These are phyloP conservation scores for Fremontodendron californicum DNA, from an alignment of 345 rosid genomes.

Conservation along the genomic window DNA sequence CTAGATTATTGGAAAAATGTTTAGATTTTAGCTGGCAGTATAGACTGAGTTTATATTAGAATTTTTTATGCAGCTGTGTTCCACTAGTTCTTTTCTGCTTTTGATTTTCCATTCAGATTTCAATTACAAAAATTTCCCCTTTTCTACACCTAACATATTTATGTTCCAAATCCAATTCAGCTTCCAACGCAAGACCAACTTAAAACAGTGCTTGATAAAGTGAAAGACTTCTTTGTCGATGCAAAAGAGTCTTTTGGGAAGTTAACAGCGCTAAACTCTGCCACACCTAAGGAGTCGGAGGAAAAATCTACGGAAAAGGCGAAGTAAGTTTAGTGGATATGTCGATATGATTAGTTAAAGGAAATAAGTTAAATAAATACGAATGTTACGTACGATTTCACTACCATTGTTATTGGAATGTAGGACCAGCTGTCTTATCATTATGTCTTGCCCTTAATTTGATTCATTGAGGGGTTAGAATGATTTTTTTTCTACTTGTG, in stretches of 20 bases:
- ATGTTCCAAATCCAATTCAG: constrained; percentile 34
- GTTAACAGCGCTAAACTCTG: constrained; percentile 47
- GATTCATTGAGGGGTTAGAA: not conserved
- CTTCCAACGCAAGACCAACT: constrained; percentile 82
- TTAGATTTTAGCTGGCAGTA: not conserved
- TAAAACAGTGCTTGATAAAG: constrained; percentile 83
- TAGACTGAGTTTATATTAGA: not conserved
- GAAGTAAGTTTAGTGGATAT: constrained; percentile 37
- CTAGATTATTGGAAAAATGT: not conserved
- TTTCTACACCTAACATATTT: not conserved
- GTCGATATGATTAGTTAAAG: not conserved
- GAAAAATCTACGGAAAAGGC: constrained; percentile 33
- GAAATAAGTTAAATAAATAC: not conserved
- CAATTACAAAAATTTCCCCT: not conserved
- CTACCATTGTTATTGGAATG: not conserved
- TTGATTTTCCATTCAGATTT: not conserved
- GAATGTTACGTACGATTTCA: not conserved
- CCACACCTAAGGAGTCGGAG: constrained; percentile 38
- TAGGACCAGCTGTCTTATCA: not conserved
- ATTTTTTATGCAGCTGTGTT: not conserved
- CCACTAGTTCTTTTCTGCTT: not conserved
- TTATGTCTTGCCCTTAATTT: not conserved
- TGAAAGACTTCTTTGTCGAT: constrained; percentile 82
- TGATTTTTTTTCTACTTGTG: not conserved
- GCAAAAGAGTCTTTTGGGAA: constrained; percentile 89